These are phyloP conservation scores for Nemania abortiva DNA, from an alignment of 2,329 filamentous ascomycete species.

Conservation along the genomic window DNA sequence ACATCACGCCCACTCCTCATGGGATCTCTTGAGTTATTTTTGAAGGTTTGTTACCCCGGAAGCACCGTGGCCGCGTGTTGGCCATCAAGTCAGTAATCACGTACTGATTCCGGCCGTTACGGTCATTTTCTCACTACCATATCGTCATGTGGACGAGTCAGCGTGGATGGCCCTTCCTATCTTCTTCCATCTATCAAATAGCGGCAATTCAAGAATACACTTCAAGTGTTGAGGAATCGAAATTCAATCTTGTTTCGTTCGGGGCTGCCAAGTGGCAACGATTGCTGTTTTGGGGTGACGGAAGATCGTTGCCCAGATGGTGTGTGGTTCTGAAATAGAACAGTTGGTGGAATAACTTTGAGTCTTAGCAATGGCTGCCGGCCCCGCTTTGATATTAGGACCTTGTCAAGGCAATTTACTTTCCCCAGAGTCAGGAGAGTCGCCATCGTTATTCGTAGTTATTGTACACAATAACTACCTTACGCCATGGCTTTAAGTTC, in stretches of 20 bases:
- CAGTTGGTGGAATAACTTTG: conserved; percentile 41
- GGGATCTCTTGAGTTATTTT: neutral
- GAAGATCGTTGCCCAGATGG: conserved; percentile 27
- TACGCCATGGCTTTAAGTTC: neutral
- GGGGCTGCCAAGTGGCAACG: neutral
- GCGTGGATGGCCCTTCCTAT: neutral
- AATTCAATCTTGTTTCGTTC: neutral
- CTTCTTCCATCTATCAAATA: conserved; percentile 33
- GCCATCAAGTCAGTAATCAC: neutral
- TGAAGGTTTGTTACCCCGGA: conserved; percentile 9
- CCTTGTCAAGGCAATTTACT: neutral
- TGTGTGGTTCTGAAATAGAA: conserved; percentile 19
- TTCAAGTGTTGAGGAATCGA: neutral
- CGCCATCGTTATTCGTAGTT: neutral
- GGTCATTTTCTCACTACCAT: neutral
- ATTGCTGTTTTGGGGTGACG: conserved; percentile 32
- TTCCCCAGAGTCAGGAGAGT: neutral
- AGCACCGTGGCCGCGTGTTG: conserved; percentile 12
- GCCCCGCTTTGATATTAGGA: conserved; percentile 2
- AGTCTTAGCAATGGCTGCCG: neutral
- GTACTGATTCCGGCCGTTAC: neutral
- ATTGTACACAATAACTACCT: neutral
- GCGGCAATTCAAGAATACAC: neutral
- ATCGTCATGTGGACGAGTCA: conserved; percentile 9
- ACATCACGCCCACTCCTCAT: neutral